These are phyloP conservation scores for Moricandia moricandioides DNA, from an alignment of 345 rosid species.

Conservation along the genomic window DNA sequence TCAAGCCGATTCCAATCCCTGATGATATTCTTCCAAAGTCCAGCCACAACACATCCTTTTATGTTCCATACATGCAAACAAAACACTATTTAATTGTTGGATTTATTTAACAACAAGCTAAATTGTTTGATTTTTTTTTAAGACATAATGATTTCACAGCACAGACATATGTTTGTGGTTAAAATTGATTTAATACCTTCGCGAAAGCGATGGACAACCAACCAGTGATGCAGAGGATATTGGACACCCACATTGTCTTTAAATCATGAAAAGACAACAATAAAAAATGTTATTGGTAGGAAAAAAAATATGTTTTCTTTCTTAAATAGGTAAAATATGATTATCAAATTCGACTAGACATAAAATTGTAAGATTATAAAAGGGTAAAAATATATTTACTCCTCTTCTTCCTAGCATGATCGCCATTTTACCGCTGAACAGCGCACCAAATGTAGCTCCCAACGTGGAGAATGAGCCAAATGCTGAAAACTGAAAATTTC, in stretches of 20 bases:
- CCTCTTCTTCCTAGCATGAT: conserved; percentile 37
- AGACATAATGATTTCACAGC: not conserved
- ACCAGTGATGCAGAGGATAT: conserved; percentile 41
- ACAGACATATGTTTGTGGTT: not conserved
- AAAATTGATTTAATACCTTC: conserved; percentile 38
- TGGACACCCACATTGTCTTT: conserved; percentile 45
- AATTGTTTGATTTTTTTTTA: not conserved
- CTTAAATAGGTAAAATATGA: not conserved
- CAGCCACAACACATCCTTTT: conserved; percentile 40
- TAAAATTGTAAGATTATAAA: not conserved
- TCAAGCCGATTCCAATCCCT: conserved; percentile 45
- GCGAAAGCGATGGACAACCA: conserved; percentile 55
- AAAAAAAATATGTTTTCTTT: not conserved
- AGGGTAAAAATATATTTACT: conserved; percentile 3
- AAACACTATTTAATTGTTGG: not conserved
- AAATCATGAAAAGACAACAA: not conserved
- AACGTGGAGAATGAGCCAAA: conserved; percentile 35
- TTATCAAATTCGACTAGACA: not conserved
- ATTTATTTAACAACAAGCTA: not conserved
- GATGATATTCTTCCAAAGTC: conserved; percentile 41
- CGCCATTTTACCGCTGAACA: conserved; percentile 36
- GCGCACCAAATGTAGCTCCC: conserved; percentile 39
- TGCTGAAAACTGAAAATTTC: conserved; percentile 29
- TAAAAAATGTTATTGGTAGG: conserved; percentile 4
- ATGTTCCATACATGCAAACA: conserved; percentile 18